Evolutionary conservation across 2,329 filamentous ascomycete genomes (phyloP), one percentile per base, ranked within the genome.

Genomic region (Monascus ruber): DNA sequence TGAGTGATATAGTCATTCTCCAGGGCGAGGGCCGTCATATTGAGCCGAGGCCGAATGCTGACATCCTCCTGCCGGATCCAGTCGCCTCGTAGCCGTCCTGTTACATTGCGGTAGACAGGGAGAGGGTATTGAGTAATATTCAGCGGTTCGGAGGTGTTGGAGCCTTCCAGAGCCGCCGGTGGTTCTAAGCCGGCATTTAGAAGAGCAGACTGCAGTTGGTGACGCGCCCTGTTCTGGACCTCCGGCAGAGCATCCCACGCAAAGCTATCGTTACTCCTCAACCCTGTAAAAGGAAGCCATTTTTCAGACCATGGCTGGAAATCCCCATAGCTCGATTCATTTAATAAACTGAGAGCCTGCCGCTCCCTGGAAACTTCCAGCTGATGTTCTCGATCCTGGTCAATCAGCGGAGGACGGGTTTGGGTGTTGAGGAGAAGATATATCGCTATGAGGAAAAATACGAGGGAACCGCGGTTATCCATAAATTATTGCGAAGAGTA

Each of bases 51-150:
- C 54, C 67, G 56, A 63, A 69, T 46, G 46, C 57, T 40, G 63
- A 68, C 51, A 64, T 73, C 70, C 33, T 67, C 70, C 36, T 67
- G 72, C 34, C 78, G 77, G 39, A 79, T 69, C 83, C 85, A 94
- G 41, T 79, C 70, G n/a, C 86, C 86, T 35, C 78, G 74, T 31
- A 93, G 70, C 27, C 79, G 79, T 4, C 86, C 84, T 2, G 85
- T 87, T 5, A 83, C 74, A 55, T 93, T 89, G 54, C 74, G 74
- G 71, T 88, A 94, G n/a, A 81, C 66, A 1, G 74, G 70, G 39
- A 82, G 55, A 31, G 50, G 48, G 9, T 64, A 35, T 27, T 56
- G 51, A 10, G 60, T 60, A n/a, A 64, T 43, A 41, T 65, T 59
- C 39, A 61, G 44, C 4, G 50, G 38, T n/a, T 52, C 40, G 6